These are phyloP conservation scores for Metschnikowia amazonensis DNA, from an alignment of 805 yeast species.

Conservation along the genomic window DNA sequence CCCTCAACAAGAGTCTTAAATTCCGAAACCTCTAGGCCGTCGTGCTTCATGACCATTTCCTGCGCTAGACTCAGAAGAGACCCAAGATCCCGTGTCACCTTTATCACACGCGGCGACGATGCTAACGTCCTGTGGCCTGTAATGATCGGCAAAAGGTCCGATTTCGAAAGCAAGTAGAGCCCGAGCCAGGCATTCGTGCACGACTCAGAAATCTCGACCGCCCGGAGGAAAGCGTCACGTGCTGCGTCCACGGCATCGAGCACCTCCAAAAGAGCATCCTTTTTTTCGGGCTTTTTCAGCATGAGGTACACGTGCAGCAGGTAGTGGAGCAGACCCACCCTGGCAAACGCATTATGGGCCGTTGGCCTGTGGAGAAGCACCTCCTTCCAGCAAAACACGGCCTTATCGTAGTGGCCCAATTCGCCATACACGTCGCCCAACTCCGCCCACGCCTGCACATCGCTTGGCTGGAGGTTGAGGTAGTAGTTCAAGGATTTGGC, in stretches of 20 bases:
- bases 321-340: constrained; percentile 48
- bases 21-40: constrained; percentile 4
- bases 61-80: constrained; percentile 22
- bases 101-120: constrained; percentile 19
- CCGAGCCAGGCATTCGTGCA: constrained; percentile 77
- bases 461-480: constrained; percentile 67
- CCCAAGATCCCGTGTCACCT: constrained; percentile 22
- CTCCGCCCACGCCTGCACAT: constrained; percentile 75
- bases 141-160: constrained; percentile 18
- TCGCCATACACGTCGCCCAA: constrained; percentile 60
- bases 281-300: constrained; percentile 18
- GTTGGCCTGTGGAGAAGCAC: constrained; percentile 62
- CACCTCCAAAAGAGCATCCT: constrained; percentile 29
- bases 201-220: constrained; percentile 72
- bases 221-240: constrained; percentile 54
- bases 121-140: constrained; percentile 13
- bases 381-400: constrained; percentile 67
- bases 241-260: constrained; percentile 25
- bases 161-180: constrained; percentile 34
- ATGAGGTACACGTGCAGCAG: constrained; percentile 25
- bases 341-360: constrained; percentile 63
- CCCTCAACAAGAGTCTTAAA: neutral
- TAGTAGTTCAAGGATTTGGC: constrained; percentile 51
- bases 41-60: constrained; percentile 20
- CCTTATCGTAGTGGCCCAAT: constrained; percentile 61